phyloP scores from a whole-genome alignment of 2,329 filamentous ascomycete species.

The Talaromyces marneffei region DNA sequence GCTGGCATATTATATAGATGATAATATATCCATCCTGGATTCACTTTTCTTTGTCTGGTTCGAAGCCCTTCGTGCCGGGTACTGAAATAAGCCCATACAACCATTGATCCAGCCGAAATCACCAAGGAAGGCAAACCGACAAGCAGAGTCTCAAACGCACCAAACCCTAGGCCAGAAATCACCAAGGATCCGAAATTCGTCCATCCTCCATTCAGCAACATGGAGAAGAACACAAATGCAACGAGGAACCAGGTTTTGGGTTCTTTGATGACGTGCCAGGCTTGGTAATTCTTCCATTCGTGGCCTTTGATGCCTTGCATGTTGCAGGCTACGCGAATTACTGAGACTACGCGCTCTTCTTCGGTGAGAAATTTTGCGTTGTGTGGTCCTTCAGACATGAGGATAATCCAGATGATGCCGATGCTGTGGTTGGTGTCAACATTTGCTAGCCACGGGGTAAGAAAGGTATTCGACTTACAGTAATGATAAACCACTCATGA shows the following conservation, averaged over 20 bases:
- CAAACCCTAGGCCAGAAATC: slow-evolving; percentile 53
- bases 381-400: background rate
- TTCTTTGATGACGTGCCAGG: background rate
- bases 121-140: background rate
- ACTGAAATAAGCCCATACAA: slow-evolving; percentile 2
- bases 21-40: too few species aligned
- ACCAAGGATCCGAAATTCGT: slow-evolving; percentile 56
- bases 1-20: too few species aligned
- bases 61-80: background rate
- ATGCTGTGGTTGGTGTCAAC: background rate
- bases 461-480: background rate
- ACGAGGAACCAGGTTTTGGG: slow-evolving; percentile 19
- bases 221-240: background rate
- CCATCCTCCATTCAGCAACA: slow-evolving; percentile 31
- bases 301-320: background rate
- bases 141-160: background rate
- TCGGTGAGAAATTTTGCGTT: background rate
- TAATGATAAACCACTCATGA: background rate
- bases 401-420: background rate
- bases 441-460: background rate
- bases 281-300: background rate
- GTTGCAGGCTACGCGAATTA: background rate
- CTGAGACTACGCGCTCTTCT: background rate
- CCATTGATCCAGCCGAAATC: background rate
- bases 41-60: too few species aligned